Evolutionary conservation across 1,284 basidiomycete species (phyloP).

Genomic region (Naganishia sp.): DNA sequence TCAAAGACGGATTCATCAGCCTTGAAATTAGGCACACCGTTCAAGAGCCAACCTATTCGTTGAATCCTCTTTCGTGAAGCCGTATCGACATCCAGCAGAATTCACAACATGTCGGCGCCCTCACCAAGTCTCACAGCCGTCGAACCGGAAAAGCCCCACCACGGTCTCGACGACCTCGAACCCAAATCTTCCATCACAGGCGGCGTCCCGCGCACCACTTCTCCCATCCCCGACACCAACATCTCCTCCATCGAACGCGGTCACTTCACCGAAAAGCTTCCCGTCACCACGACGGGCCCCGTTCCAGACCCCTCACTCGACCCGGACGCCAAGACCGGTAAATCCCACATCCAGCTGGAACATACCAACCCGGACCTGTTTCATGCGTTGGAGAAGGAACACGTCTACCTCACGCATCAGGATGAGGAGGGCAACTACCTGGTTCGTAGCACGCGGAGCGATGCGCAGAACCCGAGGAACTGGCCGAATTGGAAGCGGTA

Average conservation of each 20-base stretch:
- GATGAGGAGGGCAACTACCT: conserved; percentile 38
- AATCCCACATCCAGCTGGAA: conserved; percentile 11
- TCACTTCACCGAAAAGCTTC: background rate
- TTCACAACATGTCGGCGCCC: background rate
- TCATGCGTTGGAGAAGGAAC: conserved; percentile 18
- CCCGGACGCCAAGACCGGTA: conserved; percentile 13
- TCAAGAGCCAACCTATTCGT: too few species aligned
- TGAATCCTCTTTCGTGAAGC: too few species aligned
- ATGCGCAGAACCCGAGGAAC: conserved; percentile 37
- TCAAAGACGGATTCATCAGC: too few species aligned
- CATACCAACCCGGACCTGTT: conserved; percentile 10
- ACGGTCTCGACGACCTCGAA: background rate
- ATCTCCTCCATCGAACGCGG: conserved; percentile 2
- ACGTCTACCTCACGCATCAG: background rate
- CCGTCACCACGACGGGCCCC: background rate
- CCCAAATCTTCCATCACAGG: conserved; percentile 1
- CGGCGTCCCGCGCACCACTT: conserved; percentile 1
- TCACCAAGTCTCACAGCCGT: conserved; percentile 10
- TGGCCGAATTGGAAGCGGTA: conserved; percentile 43
- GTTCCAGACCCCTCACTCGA: conserved; percentile 1
- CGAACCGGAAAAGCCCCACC: background rate
- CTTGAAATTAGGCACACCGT: too few species aligned
- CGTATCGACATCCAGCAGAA: too few species aligned
- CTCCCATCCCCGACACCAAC: background rate
- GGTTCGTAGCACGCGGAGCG: conserved; percentile 33